Evolutionary conservation across 164 flowering plant genomes (phyloP).

Genomic region (Magnolia kwangsiensis): DNA sequence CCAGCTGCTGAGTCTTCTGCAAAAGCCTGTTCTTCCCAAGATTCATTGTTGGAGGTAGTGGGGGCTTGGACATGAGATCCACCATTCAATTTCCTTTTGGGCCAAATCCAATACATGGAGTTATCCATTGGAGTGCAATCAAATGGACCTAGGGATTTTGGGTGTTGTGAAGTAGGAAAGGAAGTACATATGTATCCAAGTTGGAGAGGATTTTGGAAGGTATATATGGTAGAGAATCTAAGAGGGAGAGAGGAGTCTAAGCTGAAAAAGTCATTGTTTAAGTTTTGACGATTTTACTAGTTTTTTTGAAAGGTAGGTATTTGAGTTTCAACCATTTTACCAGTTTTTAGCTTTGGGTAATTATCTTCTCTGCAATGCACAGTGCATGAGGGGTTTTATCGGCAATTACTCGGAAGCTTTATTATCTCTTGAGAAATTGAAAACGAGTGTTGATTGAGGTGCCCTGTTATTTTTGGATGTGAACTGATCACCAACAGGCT

Average conservation of each 20-base stretch:
- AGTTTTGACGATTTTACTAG: background rate
- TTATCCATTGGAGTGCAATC: slow-evolving; percentile 38
- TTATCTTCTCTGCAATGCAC: too few species aligned
- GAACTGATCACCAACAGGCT: too few species aligned
- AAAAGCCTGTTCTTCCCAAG: slow-evolving; percentile 96
- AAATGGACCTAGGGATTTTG: background rate
- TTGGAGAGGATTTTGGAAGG: slow-evolving; percentile 16
- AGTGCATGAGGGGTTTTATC: too few species aligned
- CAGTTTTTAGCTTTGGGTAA: too few species aligned
- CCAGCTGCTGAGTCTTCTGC: slow-evolving; percentile 87
- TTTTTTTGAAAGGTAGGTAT: background rate
- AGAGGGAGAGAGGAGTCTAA: slow-evolving; percentile 8
- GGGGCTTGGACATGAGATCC: slow-evolving; percentile 25
- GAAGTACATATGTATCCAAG: slow-evolving; percentile 14
- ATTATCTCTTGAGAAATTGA: too few species aligned
- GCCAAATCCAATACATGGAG: slow-evolving; percentile 58
- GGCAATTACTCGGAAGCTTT: too few species aligned
- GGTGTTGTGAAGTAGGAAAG: background rate
- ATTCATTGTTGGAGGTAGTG: slow-evolving; percentile 27
- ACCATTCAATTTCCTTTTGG: slow-evolving; percentile 33
- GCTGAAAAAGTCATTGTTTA: slow-evolving; percentile 16
- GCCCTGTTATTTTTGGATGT: too few species aligned
- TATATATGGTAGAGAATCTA: slow-evolving; percentile 20
- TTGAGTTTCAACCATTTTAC: too few species aligned
- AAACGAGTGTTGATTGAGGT: too few species aligned